A percentile compares a stretch with the other conserved stretches of the same genome.
phyloP scores from a whole-genome alignment of 805 yeast genomes.

The Cyberlindnera euphorbiiphila region DNA sequence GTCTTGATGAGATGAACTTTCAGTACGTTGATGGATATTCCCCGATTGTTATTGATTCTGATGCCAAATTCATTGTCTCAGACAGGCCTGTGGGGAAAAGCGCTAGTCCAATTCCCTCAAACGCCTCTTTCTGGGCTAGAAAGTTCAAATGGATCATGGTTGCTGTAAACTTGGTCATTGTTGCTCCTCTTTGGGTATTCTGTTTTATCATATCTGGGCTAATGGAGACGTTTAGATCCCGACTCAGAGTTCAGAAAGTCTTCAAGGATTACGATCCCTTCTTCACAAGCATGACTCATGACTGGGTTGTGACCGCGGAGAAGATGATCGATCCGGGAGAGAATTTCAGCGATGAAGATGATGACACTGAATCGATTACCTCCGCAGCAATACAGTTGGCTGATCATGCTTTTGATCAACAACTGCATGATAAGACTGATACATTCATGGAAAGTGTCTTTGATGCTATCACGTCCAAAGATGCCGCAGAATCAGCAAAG shows the following conservation, averaged over 20 bases:
- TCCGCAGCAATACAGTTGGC: constrained; percentile 19
- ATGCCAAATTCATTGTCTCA: constrained; percentile 37
- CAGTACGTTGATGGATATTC: constrained; percentile 48
- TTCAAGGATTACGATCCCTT: constrained; percentile 27
- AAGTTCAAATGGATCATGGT: constrained; percentile 49
- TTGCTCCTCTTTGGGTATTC: constrained; percentile 62
- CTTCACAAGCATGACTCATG: constrained; percentile 21
- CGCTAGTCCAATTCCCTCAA: not conserved
- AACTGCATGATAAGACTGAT: constrained; percentile 59
- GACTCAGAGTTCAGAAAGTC: constrained; percentile 33
- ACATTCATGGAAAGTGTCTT: constrained; percentile 60
- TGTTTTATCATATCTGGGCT: constrained; percentile 48
- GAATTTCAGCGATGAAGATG: constrained; percentile 7
- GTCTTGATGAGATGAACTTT: constrained; percentile 36
- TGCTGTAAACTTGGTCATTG: constrained; percentile 41
- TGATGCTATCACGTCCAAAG: constrained; percentile 48
- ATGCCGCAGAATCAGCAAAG: constrained; percentile 18
- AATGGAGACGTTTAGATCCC: constrained; percentile 38
- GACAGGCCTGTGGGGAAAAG: constrained; percentile 18
- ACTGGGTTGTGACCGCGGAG: constrained; percentile 13
- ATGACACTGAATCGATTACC: constrained; percentile 14
- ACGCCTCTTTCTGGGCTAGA: constrained; percentile 28
- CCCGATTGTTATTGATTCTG: constrained; percentile 53
- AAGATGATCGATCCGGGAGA: not conserved
- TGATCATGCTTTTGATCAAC: constrained; percentile 35